Percentiles rank a stretch among this genome's conserved stretches.
These are phyloP conservation scores for Aphanomyces euteiches DNA, from an alignment of 352 stramenopile genomes.

Conservation along the genomic window DNA sequence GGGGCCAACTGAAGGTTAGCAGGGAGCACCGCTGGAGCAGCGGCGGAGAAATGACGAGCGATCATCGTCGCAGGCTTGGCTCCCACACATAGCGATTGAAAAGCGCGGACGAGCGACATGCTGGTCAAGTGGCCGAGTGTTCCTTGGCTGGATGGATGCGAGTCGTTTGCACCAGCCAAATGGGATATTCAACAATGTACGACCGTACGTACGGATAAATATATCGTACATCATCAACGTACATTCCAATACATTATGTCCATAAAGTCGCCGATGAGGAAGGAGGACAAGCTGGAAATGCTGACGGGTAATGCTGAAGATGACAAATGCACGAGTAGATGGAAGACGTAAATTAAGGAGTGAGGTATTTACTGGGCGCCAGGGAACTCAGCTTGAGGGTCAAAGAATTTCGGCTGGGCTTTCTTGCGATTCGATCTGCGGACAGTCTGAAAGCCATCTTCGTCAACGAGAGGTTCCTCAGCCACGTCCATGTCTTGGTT, in stretches of 20 bases:
- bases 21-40: slow-evolving; percentile 30
- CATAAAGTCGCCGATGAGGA: neutral
- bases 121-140: slow-evolving; percentile 17
- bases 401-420: slow-evolving; percentile 64
- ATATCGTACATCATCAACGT: neutral
- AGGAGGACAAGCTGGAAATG: too few species aligned
- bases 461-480: slow-evolving; percentile 43
- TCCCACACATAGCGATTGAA: slow-evolving; percentile 27
- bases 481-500: slow-evolving; percentile 36
- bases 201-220: too few species aligned
- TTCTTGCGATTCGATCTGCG: slow-evolving; percentile 67
- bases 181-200: slow-evolving; percentile 8
- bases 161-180: slow-evolving; percentile 21
- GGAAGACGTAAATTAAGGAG: slow-evolving; percentile 22
- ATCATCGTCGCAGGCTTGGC: neutral
- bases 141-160: slow-evolving; percentile 26
- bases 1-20: slow-evolving; percentile 66
- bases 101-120: slow-evolving; percentile 29
- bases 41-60: slow-evolving; percentile 21
- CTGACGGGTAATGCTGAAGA: neutral
- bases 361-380: slow-evolving; percentile 56
- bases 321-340: neutral
- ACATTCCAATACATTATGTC: neutral
- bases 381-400: slow-evolving; percentile 68
- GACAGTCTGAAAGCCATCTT: slow-evolving; percentile 72